Conservation (phyloP, 2,329 filamentous ascomycete genomes). For the Nannizziopsis barbatae region DNA sequence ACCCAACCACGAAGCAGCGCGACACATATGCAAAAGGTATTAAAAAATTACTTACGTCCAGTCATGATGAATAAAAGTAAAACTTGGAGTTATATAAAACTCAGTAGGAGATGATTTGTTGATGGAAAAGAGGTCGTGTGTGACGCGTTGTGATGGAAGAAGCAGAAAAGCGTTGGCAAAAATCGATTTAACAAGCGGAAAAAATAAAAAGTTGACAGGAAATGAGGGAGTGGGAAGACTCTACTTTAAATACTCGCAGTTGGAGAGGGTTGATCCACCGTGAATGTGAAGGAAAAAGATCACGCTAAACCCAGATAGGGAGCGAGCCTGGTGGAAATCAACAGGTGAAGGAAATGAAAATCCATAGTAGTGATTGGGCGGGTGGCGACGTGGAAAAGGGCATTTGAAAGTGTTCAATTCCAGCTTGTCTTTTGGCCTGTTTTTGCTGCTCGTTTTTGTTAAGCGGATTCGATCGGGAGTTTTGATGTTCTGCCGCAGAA, state of each 20-base stretch:
- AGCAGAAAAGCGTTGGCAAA: slow-evolving; percentile 16
- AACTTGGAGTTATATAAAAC: slow-evolving; percentile 15
- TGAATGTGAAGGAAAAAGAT: slow-evolving; percentile 15
- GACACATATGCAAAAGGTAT: slow-evolving; percentile 6
- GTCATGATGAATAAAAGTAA: slow-evolving; percentile 40
- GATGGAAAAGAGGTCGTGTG: slow-evolving; percentile 11
- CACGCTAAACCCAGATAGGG: slow-evolving; percentile 13
- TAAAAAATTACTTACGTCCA: slow-evolving; percentile 42
- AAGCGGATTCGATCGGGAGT: no score
- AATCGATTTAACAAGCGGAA: slow-evolving; percentile 17
- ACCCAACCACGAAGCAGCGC: slow-evolving; percentile 11
- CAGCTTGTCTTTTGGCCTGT: slow-evolving; percentile 20
- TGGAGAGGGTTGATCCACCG: slow-evolving; percentile 3
- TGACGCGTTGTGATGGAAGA: slow-evolving; percentile 8
- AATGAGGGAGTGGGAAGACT: slow-evolving; percentile 1
- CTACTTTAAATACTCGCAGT: slow-evolving; percentile 15
- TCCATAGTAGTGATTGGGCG: slow-evolving; percentile 7
- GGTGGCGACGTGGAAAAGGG: slow-evolving; percentile 19
- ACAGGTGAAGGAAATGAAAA: slow-evolving; percentile 19
- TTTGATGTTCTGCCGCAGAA: slow-evolving; percentile 12
- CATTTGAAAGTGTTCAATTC: slow-evolving; percentile 34
- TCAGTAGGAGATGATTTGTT: no score
- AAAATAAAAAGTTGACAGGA: slow-evolving; percentile 12
- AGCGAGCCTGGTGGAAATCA: slow-evolving; percentile 25
- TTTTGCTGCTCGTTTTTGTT: slow-evolving; percentile 1